phyloP scores from a whole-genome alignment of 306 rosid genomes.

The Luffa acutangula region DNA sequence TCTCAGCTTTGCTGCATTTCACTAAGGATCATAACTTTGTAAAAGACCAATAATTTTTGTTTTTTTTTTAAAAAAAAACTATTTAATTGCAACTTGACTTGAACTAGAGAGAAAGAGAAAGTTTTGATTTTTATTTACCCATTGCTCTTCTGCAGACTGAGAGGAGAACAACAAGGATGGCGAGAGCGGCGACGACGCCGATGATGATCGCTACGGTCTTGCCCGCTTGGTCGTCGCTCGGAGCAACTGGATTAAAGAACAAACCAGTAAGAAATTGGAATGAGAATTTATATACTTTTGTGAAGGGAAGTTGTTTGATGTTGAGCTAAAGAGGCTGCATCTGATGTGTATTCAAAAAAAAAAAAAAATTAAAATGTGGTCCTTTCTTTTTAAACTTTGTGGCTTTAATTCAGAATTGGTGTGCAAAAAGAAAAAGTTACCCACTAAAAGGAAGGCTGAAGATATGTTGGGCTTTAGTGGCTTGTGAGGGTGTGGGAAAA shows the following conservation, averaged over 20 bases:
- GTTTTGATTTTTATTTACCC: conserved; percentile 19
- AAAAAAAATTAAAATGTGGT: neutral
- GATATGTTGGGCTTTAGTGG: neutral
- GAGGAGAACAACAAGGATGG: conserved; percentile 73
- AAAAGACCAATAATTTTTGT: neutral
- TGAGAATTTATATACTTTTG: neutral
- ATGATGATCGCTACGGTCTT: conserved; percentile 79
- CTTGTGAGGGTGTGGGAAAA: neutral
- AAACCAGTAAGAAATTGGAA: conserved; percentile 2
- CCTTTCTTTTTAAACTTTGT: neutral
- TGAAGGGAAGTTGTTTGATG: neutral
- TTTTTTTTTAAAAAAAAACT: neutral
- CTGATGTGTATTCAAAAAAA: neutral
- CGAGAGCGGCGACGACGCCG: conserved; percentile 57
- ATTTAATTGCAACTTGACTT: neutral
- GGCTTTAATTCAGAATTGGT: neutral
- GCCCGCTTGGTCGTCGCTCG: conserved; percentile 51
- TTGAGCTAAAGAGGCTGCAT: neutral
- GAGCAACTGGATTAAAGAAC: conserved; percentile 39
- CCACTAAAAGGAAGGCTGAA: neutral
- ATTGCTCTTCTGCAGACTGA: conserved; percentile 68
- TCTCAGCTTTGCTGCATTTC: conserved; percentile 1
- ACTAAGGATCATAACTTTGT: neutral
- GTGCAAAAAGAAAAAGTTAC: neutral
- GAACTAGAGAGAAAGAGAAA: neutral